Evolutionary conservation across 2,329 filamentous ascomycete genomes (phyloP), one percentile per base, ranked within the genome.

Genomic region (Fusarium xylarioides): DNA sequence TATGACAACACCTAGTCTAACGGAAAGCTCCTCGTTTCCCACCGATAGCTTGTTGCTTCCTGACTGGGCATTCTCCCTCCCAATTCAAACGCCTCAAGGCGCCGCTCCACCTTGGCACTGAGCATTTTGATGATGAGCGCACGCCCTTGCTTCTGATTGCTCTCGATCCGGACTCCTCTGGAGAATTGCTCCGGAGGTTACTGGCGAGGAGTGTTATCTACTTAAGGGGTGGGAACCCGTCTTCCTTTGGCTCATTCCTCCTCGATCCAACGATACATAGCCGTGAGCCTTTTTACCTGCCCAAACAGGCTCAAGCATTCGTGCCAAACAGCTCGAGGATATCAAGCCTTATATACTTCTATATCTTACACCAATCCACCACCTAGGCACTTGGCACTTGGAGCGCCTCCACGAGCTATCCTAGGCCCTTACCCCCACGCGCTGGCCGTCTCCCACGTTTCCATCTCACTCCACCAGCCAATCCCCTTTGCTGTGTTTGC

Each of bases 171-270:
- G 75, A 60, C 64, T 73, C 50, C 62, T 75, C 60, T 74, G 54
- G 49, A 38, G 46, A 49, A 63, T 59, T 47, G 37, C 49, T 68
- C 70, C 73, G 68, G 59, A 66, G 60, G 49, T 64, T 59, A 58
- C 66, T 68, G 70, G 65, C 32, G 56, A 77, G 53, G 63, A 70
- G 59, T 71, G 63, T 49, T 66, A 69, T 65, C 76, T 78, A 78
- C 68, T 77, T 78, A 78, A 78, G 73, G 76, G 70, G 71, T 73
- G 73, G 74, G 61, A 70, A 65, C 73, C 77, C 76, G 46, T 71
- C 74, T 62, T 62, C 61, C 34, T 63, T 47, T 64, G 38, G 55
- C 54, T 66, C 49, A 60, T 40, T 70, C 62, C 57, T 46, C 66
- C 60, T 53, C 23, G 66, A 54, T 61, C 64, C 58, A 64, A 66